Base-by-base conservation (phyloP, 768 basidiomycete species). In the Suillus lakei region DNA sequence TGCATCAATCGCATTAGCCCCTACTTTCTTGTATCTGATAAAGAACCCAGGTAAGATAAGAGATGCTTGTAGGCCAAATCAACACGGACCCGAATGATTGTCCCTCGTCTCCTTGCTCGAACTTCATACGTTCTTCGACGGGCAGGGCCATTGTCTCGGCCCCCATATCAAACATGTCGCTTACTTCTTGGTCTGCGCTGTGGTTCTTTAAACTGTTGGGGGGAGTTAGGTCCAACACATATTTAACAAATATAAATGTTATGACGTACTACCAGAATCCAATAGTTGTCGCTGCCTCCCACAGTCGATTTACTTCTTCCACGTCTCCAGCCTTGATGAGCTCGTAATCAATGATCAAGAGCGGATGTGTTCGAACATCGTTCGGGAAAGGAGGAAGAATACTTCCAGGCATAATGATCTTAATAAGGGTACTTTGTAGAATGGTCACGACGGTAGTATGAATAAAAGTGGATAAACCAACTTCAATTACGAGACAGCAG, bases 1-100 rank as follows among this genome's bases (percentile, higher is more conserved):
- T 32, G 86, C 84, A 70, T 91, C 88, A 5, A 87, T 83, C 1
- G 86, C 88, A 66, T 85, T 88, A 0, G 85, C 85, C 1, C 90
- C 90, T 0, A 81, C 78, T 15, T 85, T 86, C 77, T 91, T 90
- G 72, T 90, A 91, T 28, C 77, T 82, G 67, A 59, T 58, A n/a
- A 54, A 12, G 59, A 21, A 18, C 8, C 0, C 36, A 46, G 18
- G 21, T 13, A 9, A 12, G n/a, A 32, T 21, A 36, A 32, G 30
- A 51, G 9, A 15, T 10, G 36, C 3, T 56, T 32, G 4, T 7
- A 4, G 1, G 34, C 15, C 18, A 62, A 66, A 38, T 30, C 1
- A 39, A 16, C 26, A 68, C 66, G 18, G 58, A 73, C 81, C 82
- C 82, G 55, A 78, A 82, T 2, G 81, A 82, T 21, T 66, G 66